A percentile compares a stretch with the other conserved stretches of the same genome.
Conservation (phyloP, 2,329 filamentous ascomycete species). For the Aspergillus japonicus region DNA sequence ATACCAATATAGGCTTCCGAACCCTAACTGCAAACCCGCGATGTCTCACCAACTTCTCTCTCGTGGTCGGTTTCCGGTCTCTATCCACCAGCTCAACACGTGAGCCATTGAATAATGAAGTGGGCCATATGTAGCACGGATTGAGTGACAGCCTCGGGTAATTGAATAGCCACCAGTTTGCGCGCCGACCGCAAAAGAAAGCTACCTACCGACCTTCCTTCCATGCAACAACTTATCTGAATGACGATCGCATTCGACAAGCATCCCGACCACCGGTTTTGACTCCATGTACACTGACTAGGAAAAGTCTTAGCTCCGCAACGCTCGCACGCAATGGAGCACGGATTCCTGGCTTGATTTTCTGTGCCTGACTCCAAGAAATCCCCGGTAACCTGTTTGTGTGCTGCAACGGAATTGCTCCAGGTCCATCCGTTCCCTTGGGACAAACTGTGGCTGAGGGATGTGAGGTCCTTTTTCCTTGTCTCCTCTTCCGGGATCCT, state of each 20-base stretch:
- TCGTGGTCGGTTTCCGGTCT: background rate
- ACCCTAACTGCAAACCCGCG: constrained; percentile 6
- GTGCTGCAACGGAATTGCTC: background rate
- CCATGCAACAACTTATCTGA: background rate
- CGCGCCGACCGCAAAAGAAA: background rate
- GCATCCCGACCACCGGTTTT: background rate
- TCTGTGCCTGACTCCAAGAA: background rate
- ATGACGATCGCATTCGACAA: background rate
- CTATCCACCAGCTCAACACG: background rate
- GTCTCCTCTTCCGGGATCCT: background rate
- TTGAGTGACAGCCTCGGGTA: background rate
- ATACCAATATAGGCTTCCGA: constrained; percentile 1
- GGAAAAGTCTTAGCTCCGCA: background rate
- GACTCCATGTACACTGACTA: background rate
- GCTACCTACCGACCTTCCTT: background rate
- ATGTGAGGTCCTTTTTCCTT: background rate
- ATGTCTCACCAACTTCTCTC: constrained; percentile 15
- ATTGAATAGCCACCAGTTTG: background rate
- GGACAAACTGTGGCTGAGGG: background rate
- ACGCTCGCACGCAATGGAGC: background rate
- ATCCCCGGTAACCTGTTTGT: background rate
- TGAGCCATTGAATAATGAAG: too few relatives aligned
- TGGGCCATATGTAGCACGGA: too few relatives aligned
- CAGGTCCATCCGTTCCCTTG: background rate
- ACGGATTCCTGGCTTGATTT: background rate